Evolutionary conservation across 495 filamentous ascomycete genomes (phyloP).

Genomic region (Astrothelium macrocarpum): DNA sequence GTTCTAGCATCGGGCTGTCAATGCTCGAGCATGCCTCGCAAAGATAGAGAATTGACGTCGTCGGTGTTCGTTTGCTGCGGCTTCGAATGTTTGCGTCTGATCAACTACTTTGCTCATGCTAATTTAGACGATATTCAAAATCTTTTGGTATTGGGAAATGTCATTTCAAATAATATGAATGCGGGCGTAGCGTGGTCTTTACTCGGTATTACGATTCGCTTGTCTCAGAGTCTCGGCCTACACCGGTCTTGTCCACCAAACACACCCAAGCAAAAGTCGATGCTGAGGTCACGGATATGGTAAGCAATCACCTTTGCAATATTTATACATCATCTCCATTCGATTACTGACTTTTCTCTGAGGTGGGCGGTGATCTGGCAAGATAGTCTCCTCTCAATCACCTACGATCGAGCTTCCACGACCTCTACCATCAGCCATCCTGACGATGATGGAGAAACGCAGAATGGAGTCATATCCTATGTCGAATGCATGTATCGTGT

Average conservation of each 20-base stretch:
- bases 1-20: conserved; percentile 75
- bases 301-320: conserved; percentile 3
- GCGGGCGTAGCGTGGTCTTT: conserved; percentile 52
- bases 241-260: conserved; percentile 45
- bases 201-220: conserved; percentile 49
- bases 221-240: conserved; percentile 48
- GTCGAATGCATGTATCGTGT: conserved; percentile 47
- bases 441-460: conserved; percentile 40
- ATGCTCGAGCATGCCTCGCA: conserved; percentile 57
- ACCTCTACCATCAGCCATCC: conserved; percentile 40
- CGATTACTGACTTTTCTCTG: background rate
- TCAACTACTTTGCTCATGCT: conserved; percentile 52
- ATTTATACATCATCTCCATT: too few relatives aligned
- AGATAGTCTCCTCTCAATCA: conserved; percentile 51
- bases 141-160: conserved; percentile 49
- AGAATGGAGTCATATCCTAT: conserved; percentile 39
- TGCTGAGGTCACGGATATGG: conserved; percentile 28
- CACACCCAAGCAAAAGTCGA: conserved; percentile 23
- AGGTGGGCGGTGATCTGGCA: conserved; percentile 57
- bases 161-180: conserved; percentile 56
- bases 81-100: conserved; percentile 53
- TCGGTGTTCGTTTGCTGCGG: conserved; percentile 56
- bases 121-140: conserved; percentile 50
- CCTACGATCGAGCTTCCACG: conserved; percentile 48
- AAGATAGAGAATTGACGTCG: conserved; percentile 48